Evolutionary conservation across 495 filamentous ascomycete genomes (phyloP).

Genomic region (Aspergillus baeticus): DNA sequence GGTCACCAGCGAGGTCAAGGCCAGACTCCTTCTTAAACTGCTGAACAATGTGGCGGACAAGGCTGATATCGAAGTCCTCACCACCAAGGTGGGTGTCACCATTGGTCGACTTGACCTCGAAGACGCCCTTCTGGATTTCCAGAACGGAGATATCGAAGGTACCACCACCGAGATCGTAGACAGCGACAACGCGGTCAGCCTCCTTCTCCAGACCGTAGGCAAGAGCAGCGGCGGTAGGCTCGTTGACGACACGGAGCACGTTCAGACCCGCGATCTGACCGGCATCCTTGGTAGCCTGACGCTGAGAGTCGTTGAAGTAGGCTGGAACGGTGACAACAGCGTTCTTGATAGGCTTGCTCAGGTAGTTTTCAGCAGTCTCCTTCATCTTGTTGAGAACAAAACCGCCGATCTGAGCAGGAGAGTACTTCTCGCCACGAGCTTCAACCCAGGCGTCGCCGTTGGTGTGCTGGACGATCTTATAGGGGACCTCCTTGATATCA

Average conservation of each 20-base stretch:
- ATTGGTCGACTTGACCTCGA: constrained; percentile 98
- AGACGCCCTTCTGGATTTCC: constrained; percentile 96
- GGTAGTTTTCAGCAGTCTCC: constrained; percentile 91
- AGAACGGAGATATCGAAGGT: constrained; percentile 98
- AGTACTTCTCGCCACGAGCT: constrained; percentile 95
- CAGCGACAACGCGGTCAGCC: constrained; percentile 83
- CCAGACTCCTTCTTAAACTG: constrained; percentile 96
- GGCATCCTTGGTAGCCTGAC: constrained; percentile 97
- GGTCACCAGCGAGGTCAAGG: constrained; percentile 87
- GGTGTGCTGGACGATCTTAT: constrained; percentile 98
- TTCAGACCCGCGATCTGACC: constrained; percentile 95
- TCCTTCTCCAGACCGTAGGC: constrained; percentile 97
- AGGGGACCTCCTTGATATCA: constrained; percentile 97
- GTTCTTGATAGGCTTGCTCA: constrained; percentile 87
- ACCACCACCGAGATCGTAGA: constrained; percentile 98
- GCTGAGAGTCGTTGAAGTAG: constrained; percentile 98
- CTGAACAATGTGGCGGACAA: constrained; percentile 91
- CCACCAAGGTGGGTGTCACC: constrained; percentile 97
- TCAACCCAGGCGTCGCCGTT: constrained; percentile 99
- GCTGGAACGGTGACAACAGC: constrained; percentile 95
- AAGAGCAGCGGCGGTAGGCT: constrained; percentile 91
- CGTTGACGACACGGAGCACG: constrained; percentile 95
- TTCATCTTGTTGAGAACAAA: constrained; percentile 98
- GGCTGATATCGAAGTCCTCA: constrained; percentile 96
- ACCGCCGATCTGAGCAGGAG: constrained; percentile 95